Evolutionary conservation across 2,329 filamentous ascomycete genomes (phyloP).

Genomic region (Colletotrichum cordylinicola): DNA sequence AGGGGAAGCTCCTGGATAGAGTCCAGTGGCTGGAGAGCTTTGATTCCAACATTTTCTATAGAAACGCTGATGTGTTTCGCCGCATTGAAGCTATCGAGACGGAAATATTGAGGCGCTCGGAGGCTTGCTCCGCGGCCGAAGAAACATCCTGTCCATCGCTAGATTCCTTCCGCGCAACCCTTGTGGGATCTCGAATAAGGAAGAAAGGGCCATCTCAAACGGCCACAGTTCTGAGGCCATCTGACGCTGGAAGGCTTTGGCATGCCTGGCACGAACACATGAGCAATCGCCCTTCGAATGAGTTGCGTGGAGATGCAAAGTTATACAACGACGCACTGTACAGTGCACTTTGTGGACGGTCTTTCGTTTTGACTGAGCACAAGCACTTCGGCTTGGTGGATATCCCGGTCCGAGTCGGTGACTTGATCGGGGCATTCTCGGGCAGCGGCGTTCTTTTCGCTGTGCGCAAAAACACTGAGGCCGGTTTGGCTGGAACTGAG

Average conservation of each 20-base stretch:
- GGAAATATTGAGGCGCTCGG: background rate
- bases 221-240: accelerated
- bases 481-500: accelerated
- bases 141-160: accelerated
- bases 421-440: accelerated
- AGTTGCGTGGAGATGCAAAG: background rate
- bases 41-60: accelerated
- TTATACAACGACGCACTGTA: background rate
- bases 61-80: accelerated
- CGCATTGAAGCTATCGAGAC: accelerated
- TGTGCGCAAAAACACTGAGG: accelerated
- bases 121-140: accelerated
- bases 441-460: background rate
- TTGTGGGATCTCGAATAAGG: background rate
- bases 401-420: accelerated
- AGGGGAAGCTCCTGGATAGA: accelerated
- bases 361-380: background rate
- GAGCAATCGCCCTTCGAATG: accelerated
- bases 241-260: accelerated
- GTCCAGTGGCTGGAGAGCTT: background rate
- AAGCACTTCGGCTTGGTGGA: background rate
- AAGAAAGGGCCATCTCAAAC: background rate
- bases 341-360: accelerated
- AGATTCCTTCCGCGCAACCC: accelerated
- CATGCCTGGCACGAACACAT: background rate